Conservation (phyloP, 768 basidiomycete genomes). For the Russula foetens region DNA sequence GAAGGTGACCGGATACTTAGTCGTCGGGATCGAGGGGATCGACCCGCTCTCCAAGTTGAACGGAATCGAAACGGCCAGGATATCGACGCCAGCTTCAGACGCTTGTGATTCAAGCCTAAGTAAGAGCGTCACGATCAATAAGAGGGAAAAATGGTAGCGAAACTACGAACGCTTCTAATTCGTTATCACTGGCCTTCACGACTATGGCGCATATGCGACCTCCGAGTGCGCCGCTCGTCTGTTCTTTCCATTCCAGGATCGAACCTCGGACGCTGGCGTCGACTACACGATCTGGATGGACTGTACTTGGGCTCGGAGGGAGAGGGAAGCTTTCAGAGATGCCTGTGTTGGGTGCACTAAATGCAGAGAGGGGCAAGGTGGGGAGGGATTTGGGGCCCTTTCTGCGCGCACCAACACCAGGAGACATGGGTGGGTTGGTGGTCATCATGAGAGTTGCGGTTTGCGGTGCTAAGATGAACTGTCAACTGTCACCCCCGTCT, state of each 20-base stretch:
- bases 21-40: constrained; percentile 31
- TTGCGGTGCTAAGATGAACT: too few species aligned
- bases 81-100: constrained; percentile 4
- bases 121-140: not conserved
- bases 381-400: constrained; percentile 61
- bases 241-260: constrained; percentile 43
- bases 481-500: not conserved
- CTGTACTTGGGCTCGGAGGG: constrained; percentile 57
- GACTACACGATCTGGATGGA: constrained; percentile 54
- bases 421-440: constrained; percentile 29
- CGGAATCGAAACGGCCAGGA: constrained; percentile 54
- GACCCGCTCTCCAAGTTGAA: constrained; percentile 46
- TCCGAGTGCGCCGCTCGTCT: constrained; percentile 39
- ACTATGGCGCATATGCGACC: constrained; percentile 49
- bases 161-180: constrained; percentile 38
- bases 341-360: constrained; percentile 62
- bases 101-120: constrained; percentile 17
- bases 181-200: constrained; percentile 1
- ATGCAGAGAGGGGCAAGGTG: constrained; percentile 66
- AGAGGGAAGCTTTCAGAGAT: constrained; percentile 60
- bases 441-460: not conserved
- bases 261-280: constrained; percentile 57
- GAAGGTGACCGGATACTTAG: constrained; percentile 41
- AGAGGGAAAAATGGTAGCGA: not conserved
- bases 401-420: constrained; percentile 42